Evolutionary conservation across 1,284 basidiomycete species (phyloP).

Genomic region (Malassezia caprae): DNA sequence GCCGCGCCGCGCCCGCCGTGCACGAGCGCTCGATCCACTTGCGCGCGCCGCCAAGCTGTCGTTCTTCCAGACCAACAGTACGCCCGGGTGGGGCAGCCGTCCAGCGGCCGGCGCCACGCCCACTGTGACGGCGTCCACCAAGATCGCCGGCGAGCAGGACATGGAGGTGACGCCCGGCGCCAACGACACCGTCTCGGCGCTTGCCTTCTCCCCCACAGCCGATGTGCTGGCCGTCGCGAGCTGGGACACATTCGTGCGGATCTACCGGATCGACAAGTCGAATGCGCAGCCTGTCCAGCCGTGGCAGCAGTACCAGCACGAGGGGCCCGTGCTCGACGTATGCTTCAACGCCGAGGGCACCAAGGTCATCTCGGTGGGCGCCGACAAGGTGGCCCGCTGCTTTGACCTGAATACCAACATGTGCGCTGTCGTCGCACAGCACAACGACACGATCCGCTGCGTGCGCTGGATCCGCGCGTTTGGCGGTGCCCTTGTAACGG

Average conservation of each 20-base stretch:
- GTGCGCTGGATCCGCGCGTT: slow-evolving; percentile 65
- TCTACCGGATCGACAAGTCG: slow-evolving; percentile 56
- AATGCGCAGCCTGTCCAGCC: slow-evolving; percentile 63
- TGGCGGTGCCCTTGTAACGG: slow-evolving; percentile 67
- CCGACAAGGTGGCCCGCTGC: slow-evolving; percentile 71
- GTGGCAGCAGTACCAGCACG: slow-evolving; percentile 58
- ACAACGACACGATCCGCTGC: slow-evolving; percentile 69
- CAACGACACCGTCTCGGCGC: slow-evolving; percentile 45
- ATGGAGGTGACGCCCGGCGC: slow-evolving; percentile 58
- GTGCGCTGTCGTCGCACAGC: slow-evolving; percentile 61
- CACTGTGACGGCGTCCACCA: slow-evolving; percentile 27
- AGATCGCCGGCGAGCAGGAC: slow-evolving; percentile 51
- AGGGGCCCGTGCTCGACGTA: slow-evolving; percentile 69
- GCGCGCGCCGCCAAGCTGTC: slow-evolving; percentile 20
- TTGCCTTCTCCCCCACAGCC: slow-evolving; percentile 48
- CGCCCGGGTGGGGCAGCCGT: slow-evolving; percentile 26
- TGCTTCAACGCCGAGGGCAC: slow-evolving; percentile 75
- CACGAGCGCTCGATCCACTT: neutral
- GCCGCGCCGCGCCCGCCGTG: neutral
- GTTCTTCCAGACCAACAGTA: slow-evolving; percentile 35
- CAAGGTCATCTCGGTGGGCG: slow-evolving; percentile 73
- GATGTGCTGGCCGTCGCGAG: slow-evolving; percentile 49
- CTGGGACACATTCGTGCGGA: slow-evolving; percentile 51
- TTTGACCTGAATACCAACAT: slow-evolving; percentile 66
- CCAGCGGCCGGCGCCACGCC: slow-evolving; percentile 19